Evolutionary conservation across 2,329 filamentous ascomycete genomes (phyloP), one percentile per base, ranked within the genome.

Genomic region (Blastomyces silverae): DNA sequence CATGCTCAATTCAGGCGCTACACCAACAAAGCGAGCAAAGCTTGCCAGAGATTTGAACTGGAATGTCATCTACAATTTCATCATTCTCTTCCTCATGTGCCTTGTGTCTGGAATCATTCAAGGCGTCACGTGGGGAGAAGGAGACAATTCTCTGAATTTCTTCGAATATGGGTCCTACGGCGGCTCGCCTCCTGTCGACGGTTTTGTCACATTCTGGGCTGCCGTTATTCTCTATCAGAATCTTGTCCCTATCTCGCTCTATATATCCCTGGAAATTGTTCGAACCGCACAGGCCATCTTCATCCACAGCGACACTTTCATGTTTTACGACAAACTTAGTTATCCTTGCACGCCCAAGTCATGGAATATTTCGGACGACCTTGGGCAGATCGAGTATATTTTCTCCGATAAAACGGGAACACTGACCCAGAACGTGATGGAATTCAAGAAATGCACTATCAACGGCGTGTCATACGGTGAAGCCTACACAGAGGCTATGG

Each of bases 311-410:
- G 94, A 99, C 73, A 85, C 90, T 4, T 86, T 89, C 73, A 99
- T 99, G 95, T 99, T 97, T 78, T 96, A 99, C 79, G 94, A 94
- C 64, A 87, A 87, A 72, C 87, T 97, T 69, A 92, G 96, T 72
- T 92, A 96, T 73, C 92, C 93, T 1, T 99, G 95, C 74, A 91
- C 96, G 13, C 94, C 95, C 5, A 97, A 97, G 74, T 92, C 92
- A 0, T 99, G 94, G 94, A 99, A 97, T 74, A 97, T 99, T 61
- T 97, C 93, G 0, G 94, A 99, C 73, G 95, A 99, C 72, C 83
- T 99, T 58, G 94, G 94, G 15, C 94, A 99, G 78, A 96, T 99
- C 67, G 94, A 97, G 78, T 99, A 97, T 80, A 96, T 99, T 70
- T 99, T 99, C 77, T 97, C 91, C 0, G 91, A 96, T 81, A 96